Evolutionary conservation across 1,284 basidiomycete species (phyloP), one percentile per base, ranked within the genome.

Genomic region (Trichosporon sp.): DNA sequence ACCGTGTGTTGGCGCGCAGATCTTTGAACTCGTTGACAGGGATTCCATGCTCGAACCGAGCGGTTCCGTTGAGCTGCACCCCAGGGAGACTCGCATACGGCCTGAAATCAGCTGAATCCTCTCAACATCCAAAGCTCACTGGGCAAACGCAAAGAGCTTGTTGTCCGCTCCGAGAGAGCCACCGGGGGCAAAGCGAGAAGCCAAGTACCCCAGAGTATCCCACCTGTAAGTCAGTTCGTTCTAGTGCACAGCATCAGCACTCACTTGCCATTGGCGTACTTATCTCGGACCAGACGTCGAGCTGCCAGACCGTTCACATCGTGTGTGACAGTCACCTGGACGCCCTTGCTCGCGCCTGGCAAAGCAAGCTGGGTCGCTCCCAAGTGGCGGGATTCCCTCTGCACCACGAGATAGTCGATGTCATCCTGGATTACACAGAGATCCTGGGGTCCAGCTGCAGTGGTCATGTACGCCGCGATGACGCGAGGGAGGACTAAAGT

Each of bases 1-100:
- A 68, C 68, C 68, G 62, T 1, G 68, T 51, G 23, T 66, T 69
- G 21, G 68, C 68, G 29, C 68, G 65, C 29, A 69, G 38, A 34
- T 69, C 68, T 21, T 32, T 44, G 42, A 69, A 69, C 62, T 69
- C 68, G 53, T 44, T 11, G 8, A 69, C 68, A 5, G 27, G 21
- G 1, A 31, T 42, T 29, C 68, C 68, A 25, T 60, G 62, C 51
- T 69, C 65, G 53, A 69, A 69, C n/a, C 68, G 68, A 62, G 65
- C 62, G 18, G 64, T 69, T 31, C 65, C 68, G 53, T 47, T 23
- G 31, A 31, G n/a, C 32, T 29, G 15, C 25, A 27, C 21, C 5
- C 63, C 63, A 2, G 63, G 42, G 1, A 64, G 23, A 5, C 56
- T 32, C 7, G 53, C 23, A 27, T 66, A 66, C 3, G 68, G 68